Conservation (phyloP, 495 filamentous ascomycete species). For the Bacidia gigantensis region DNA sequence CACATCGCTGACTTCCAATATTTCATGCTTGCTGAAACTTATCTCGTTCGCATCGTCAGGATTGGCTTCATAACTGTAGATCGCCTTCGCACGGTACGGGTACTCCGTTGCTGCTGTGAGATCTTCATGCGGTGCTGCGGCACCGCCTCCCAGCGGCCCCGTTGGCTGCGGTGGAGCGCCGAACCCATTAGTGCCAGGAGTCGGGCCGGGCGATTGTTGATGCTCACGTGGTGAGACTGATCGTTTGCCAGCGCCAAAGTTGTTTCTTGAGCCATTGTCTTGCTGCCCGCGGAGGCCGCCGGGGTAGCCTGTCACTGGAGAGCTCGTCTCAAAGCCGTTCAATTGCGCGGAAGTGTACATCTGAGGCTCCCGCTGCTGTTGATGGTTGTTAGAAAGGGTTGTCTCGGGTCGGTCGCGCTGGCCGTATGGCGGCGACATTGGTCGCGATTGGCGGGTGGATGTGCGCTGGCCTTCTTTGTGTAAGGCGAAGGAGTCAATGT, state of each 20-base stretch:
- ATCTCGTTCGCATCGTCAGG: slow-evolving; percentile 98
- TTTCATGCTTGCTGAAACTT: slow-evolving; percentile 90
- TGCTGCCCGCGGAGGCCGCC: slow-evolving; percentile 48
- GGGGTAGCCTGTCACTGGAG: slow-evolving; percentile 68
- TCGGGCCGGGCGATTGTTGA: slow-evolving; percentile 15
- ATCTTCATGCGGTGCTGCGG: slow-evolving; percentile 37
- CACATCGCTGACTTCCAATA: slow-evolving; percentile 92
- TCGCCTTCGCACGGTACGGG: slow-evolving; percentile 92
- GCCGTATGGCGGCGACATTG: slow-evolving; percentile 30
- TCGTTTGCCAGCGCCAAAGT: slow-evolving; percentile 32
- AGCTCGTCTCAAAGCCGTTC: slow-evolving; percentile 91
- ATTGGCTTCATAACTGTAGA: slow-evolving; percentile 97
- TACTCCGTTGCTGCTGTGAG: slow-evolving; percentile 80
- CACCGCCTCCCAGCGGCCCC: not conserved
- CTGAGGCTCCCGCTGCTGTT: slow-evolving; percentile 47
- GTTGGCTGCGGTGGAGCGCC: slow-evolving; percentile 23
- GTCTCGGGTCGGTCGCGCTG: slow-evolving; percentile 64
- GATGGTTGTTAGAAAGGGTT: slow-evolving; percentile 49
- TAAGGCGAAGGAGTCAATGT: slow-evolving; percentile 90
- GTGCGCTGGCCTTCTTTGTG: slow-evolving; percentile 58
- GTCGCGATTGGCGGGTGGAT: slow-evolving; percentile 50
- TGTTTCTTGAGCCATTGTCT: slow-evolving; percentile 41
- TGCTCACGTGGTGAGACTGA: slow-evolving; percentile 21
- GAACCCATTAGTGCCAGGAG: slow-evolving; percentile 19
- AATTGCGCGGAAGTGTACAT: slow-evolving; percentile 96